Evolutionary conservation across 345 rosid genomes (phyloP), one percentile per base, ranked within the genome.

Genomic region (Pistacia atlantica): DNA sequence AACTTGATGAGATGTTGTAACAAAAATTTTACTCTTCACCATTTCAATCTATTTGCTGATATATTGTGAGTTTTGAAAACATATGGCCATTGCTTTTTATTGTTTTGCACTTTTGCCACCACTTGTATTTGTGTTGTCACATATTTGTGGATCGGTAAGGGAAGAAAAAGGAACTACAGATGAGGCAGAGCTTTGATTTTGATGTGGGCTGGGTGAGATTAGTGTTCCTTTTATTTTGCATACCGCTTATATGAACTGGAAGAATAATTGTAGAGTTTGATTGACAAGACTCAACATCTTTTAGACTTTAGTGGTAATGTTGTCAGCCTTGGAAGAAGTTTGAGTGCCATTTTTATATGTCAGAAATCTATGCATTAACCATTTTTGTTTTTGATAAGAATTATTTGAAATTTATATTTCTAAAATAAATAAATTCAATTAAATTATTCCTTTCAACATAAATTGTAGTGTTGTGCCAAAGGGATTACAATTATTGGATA

Each of bases 1-100:
- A n/a, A 74, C n/a, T 64, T 75, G 64, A 38, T 65, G 52, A 11
- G 65, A 38, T 63, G 49, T 37, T 63, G 69, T 51, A 63, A 51
- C 64, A 65, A 16, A 65, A 38, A 37, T 42, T 5, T 64, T 13
- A 52, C 63, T 13, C n/a, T 63, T 6, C 38, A 59, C 55, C 52
- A 20, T 33, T 63, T 6, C 38, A 45, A 73, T 73, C 57, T 73
- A n/a, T 16, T 38, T 20, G 54, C 13, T 0, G 22, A 48, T 7
- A 11, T 63, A 46, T 35, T 6, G 20, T 28, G 4, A n/a, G 59
- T 51, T 63, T 73, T 52, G 42, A 55, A n/a, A 17, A 63, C 28
- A 18, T 33, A 49, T 31, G 48, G 7, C 5, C 42, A 38, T 38
- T 38, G 18, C 46, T 33, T 11, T n/a, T 10, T 61, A n/a, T n/a